A percentile compares a stretch with the other conserved stretches of the same genome.
phyloP scores from a whole-genome alignment of 768 basidiomycete species.

The Auriculariales sp. region DNA sequence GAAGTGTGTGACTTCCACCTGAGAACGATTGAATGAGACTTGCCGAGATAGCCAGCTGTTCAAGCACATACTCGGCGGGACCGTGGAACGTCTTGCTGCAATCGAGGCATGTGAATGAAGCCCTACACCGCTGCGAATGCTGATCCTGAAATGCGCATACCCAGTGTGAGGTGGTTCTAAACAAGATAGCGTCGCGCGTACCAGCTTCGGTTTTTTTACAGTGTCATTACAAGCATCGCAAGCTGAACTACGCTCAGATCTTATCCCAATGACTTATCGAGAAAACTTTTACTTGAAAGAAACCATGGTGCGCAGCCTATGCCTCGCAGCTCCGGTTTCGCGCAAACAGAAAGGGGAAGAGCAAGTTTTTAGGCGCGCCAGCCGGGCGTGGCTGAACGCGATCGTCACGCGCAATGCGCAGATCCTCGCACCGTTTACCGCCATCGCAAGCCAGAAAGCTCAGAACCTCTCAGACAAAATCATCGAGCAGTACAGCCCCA shows the following conservation, averaged over 20 bases:
- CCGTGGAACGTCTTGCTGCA: constrained; percentile 73
- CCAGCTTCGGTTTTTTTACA: constrained; percentile 86
- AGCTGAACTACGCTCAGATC: neutral
- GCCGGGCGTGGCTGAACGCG: no score
- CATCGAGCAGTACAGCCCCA: no score
- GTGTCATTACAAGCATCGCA: constrained; percentile 62
- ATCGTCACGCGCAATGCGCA: no score
- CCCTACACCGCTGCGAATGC: constrained; percentile 43
- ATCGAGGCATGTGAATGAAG: constrained; percentile 72
- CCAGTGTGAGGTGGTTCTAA: no score
- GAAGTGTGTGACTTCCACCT: constrained; percentile 39
- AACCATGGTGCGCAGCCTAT: neutral
- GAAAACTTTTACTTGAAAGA: neutral
- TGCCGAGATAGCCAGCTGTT: neutral
- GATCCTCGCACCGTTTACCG: no score
- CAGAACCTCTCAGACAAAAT: no score
- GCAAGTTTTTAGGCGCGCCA: no score
- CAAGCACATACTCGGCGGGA: constrained; percentile 55
- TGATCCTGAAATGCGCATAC: no score
- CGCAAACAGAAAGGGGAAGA: no score
- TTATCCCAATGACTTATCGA: neutral
- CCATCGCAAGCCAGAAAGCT: no score
- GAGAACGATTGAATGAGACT: neutral
- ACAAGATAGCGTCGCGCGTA: no score
- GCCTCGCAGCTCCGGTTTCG: no score